Conservation (phyloP, 345 rosid genomes). For the Aquilaria yunnanensis region DNA sequence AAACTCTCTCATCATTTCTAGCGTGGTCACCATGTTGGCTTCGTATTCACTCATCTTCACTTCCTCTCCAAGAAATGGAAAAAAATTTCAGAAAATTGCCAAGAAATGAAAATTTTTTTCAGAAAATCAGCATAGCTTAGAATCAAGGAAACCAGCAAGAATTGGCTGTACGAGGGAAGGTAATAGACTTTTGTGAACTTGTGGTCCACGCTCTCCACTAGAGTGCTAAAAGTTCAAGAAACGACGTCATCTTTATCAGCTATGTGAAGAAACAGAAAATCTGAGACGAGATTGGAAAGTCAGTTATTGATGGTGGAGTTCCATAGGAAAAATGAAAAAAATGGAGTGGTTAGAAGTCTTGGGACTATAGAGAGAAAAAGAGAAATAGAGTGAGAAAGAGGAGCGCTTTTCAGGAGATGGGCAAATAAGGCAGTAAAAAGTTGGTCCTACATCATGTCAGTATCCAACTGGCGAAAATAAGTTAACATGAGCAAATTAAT, state of each 20-base stretch:
- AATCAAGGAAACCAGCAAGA: slow-evolving; percentile 73
- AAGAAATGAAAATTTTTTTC: background rate
- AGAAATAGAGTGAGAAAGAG: background rate
- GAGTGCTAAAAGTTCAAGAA: slow-evolving; percentile 49
- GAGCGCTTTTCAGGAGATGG: background rate
- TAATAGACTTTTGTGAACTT: slow-evolving; percentile 83
- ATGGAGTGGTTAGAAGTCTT: background rate
- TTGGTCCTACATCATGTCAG: no score
- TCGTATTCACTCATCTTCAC: no score
- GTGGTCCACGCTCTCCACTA: slow-evolving; percentile 80
- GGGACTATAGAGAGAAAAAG: background rate
- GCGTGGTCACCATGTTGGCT: no score
- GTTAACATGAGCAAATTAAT: no score
- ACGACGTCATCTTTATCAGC: slow-evolving; percentile 46
- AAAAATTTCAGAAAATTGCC: background rate
- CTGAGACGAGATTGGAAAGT: background rate
- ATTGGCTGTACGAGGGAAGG: slow-evolving; percentile 72
- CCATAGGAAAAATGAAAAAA: background rate
- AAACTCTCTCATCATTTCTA: no score
- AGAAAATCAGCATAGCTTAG: slow-evolving; percentile 40
- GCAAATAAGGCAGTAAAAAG: no score
- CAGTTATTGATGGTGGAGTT: no score
- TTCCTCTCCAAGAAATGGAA: background rate
- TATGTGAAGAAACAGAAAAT: slow-evolving; percentile 18
- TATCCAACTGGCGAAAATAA: no score